Conservation (phyloP, 225 moss, liverwort and hornwort genomes). For the Antitrichia curtipendula region DNA sequence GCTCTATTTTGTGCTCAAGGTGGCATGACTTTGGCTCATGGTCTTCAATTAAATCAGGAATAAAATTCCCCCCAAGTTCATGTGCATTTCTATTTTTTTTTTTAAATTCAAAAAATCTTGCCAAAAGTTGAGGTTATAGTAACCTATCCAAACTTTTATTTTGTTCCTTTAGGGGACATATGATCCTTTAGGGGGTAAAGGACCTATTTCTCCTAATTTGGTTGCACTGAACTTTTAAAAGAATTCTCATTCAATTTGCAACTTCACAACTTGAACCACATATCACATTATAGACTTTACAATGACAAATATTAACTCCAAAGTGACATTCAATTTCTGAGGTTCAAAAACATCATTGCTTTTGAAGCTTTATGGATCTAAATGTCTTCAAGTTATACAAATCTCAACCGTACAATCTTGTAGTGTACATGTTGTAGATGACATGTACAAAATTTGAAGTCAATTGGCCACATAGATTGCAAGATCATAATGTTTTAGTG, state of each 20-base stretch:
- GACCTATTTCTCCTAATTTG: neutral
- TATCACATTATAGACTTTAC: neutral
- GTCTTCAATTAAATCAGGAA: accelerated
- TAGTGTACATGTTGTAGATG: too few relatives aligned
- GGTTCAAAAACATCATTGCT: too few relatives aligned
- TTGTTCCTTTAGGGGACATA: neutral
- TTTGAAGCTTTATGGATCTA: too few relatives aligned
- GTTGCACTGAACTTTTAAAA: neutral
- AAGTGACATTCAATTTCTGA: too few relatives aligned
- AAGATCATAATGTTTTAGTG: too few relatives aligned
- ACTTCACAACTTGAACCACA: neutral
- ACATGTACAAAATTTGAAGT: too few relatives aligned
- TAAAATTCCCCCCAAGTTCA: accelerated
- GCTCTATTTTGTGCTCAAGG: too few relatives aligned
- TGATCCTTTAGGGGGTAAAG: too few relatives aligned
- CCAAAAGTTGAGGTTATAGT: neutral
- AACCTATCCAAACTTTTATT: neutral
- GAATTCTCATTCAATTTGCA: neutral
- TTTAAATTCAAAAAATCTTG: neutral
- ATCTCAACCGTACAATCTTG: too few relatives aligned
- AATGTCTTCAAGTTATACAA: too few relatives aligned
- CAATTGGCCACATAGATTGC: too few relatives aligned
- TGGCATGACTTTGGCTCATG: neutral
- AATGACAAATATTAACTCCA: neutral
- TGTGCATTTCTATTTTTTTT: neutral